Evolutionary conservation across 208 protist species (phyloP), one percentile per base, ranked within the genome.

Genomic region (Eutreptiella sp.): DNA sequence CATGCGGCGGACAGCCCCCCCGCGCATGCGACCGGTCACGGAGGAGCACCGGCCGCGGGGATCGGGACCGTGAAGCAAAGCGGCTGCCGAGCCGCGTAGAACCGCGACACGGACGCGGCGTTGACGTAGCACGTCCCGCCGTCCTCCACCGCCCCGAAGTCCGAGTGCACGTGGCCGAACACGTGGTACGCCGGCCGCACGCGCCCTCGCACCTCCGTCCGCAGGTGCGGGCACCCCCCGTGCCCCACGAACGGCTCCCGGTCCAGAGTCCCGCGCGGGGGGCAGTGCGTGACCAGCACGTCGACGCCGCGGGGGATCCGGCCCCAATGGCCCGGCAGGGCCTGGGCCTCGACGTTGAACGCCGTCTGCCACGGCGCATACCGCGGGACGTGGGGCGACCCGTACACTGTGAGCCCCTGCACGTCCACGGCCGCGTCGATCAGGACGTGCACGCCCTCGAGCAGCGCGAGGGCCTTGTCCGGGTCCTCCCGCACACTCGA

Each of bases 341-440:
- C 14, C 28, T 9, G 14, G 50, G 16, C 9, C 23, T 57, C n/a
- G n/a, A n/a, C n/a, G 50, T n/a, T n/a, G 39, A 9, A 33, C 50
- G 7, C 9, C 33, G 24, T 57, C 39, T 31, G 11, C 9, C 11
- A 19, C n/a, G 16, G n/a, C 24, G 14, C 50, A 24, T 9, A 57
- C 50, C n/a, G n/a, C n/a, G n/a, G n/a, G 36, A 24, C 39, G 50
- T 57, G 50, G 11, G 50, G 50, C 31, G 50, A 54, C 9, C 50
- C 50, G 16, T 21, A 57, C n/a, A 57, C n/a, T 14, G 9, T 7
- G 36, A 57, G 7, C 9, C 50, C 50, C n/a, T 14, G 28, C n/a
- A 57, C 29, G 14, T 24, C 39, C 16, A 11, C 28, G 14, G 16
- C 11, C 31, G 16, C 11, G 36, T 57, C n/a, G n/a, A n/a, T 57